A percentile compares a stretch with the other conserved stretches of the same genome.
Evolutionary conservation across 2,329 filamentous ascomycete species (phyloP).

Genomic region (Coniochaeta sp.): DNA sequence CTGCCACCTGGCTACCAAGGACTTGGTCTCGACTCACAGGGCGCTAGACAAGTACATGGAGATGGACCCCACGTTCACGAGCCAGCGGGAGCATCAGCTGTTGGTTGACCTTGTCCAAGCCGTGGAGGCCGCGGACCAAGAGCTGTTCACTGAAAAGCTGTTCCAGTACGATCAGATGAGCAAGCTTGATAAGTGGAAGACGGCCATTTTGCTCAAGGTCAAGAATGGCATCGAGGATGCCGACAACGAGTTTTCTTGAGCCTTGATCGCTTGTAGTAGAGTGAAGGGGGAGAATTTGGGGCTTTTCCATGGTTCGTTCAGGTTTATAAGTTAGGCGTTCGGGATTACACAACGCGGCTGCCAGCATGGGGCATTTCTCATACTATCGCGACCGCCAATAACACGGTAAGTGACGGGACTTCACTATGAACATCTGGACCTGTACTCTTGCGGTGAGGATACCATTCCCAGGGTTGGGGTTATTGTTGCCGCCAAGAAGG

Average conservation of each 20-base stretch:
- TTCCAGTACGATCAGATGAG: slow-evolving; percentile 89
- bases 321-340: background rate
- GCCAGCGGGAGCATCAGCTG: slow-evolving; percentile 74
- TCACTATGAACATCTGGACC: background rate
- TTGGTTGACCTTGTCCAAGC: slow-evolving; percentile 69
- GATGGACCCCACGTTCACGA: slow-evolving; percentile 67
- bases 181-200: slow-evolving; percentile 98
- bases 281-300: background rate
- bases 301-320: background rate
- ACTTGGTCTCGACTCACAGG: slow-evolving; percentile 70
- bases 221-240: slow-evolving; percentile 72
- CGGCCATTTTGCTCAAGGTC: slow-evolving; percentile 70
- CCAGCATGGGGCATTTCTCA: background rate
- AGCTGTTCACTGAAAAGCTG: slow-evolving; percentile 76
- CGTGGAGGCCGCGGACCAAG: slow-evolving; percentile 71
- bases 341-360: background rate
- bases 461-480: background rate
- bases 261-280: background rate
- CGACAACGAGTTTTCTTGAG: slow-evolving; percentile 28
- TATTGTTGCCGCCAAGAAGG: background rate
- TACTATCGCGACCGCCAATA: too few species aligned
- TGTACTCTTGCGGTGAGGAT: too few species aligned
- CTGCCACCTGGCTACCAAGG: slow-evolving; percentile 69
- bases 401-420: background rate
- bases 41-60: slow-evolving; percentile 79